Evolutionary conservation across 169 alveolate species (phyloP).

Genomic region (Pseudocohnilembus persalinus): DNA sequence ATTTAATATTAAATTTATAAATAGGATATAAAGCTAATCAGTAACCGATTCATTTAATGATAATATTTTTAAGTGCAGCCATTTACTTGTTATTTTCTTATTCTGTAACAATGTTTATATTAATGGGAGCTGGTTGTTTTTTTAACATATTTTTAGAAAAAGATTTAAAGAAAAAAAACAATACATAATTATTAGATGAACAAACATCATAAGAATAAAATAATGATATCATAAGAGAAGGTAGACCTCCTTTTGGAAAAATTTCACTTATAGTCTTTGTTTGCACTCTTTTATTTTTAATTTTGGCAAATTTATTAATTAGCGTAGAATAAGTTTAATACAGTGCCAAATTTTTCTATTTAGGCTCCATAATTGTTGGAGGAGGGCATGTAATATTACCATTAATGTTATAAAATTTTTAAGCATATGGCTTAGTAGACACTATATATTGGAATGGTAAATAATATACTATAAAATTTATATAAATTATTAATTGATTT

Average conservation of each 20-base stretch:
- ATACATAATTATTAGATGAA: neutral
- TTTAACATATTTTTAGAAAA: neutral
- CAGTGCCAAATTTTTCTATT: constrained; percentile 8
- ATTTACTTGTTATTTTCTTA: neutral
- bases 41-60: neutral
- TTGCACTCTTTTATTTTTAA: neutral
- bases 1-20: too few relatives aligned
- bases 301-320: neutral
- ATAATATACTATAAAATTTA: too few relatives aligned
- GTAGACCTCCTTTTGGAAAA: constrained; percentile 1
- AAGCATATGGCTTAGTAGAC: neutral
- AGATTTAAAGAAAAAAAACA: neutral
- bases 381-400: constrained; percentile 28
- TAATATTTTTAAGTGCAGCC: neutral
- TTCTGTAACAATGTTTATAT: neutral
- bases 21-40: neutral
- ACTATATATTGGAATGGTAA: constrained; percentile 11
- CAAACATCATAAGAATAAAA: neutral
- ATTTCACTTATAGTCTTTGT: constrained; percentile 1
- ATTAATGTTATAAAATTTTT: neutral
- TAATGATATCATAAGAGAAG: neutral
- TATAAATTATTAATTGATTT: too few relatives aligned
- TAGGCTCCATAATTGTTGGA: constrained; percentile 19
- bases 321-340: neutral
- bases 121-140: neutral